Evolutionary conservation across 1,284 basidiomycete species (phyloP), one percentile per base, ranked within the genome.

Genomic region (Trichosporon inkin): DNA sequence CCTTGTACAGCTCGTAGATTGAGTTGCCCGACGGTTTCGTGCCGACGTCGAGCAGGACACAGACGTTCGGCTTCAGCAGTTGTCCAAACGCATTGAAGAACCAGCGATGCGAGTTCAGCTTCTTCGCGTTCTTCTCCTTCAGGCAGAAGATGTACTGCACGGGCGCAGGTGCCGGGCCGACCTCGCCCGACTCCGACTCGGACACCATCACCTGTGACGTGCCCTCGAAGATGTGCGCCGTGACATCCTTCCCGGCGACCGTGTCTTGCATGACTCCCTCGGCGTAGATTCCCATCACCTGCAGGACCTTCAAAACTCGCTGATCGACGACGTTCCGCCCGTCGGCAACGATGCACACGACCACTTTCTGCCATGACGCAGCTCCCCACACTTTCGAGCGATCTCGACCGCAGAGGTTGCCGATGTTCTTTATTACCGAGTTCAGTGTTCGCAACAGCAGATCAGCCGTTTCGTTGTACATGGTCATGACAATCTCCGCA

Each of bases 241-340:
- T 89, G 19, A 95, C 92, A 66, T 93, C 91, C 77, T 94, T 94
- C 56, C 90, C 90, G 24, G 84, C 91, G 51, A 97, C 88, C 4
- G 88, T 87, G 75, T 94, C 89, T 78, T 97, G 96, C 70, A 92
- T 90, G 59, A 97, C 86, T 64, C 93, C 93, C 78, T 97, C 93
- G 80, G 95, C 92, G 77, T 95, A 97, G 68, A 89, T 89, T 34
- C 94, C 94, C 92, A 97, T 94, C 82, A 90, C 71, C 61, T 65
- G 67, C 19, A 78, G 61, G 13, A 76, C 71, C 62, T 75, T 77
- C 55, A 78, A 64, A 1, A 76, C 74, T 17, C 76, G 67, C 2
- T 89, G 89, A 81, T 95, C 92, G 80, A 92, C 84, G 78, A 93
- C 93, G 79, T 81, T 90, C 35, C 92, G 86, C 32, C 92, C 92